phyloP scores from a whole-genome alignment of 2,329 filamentous ascomycete genomes.

The Monilinia polystroma region DNA sequence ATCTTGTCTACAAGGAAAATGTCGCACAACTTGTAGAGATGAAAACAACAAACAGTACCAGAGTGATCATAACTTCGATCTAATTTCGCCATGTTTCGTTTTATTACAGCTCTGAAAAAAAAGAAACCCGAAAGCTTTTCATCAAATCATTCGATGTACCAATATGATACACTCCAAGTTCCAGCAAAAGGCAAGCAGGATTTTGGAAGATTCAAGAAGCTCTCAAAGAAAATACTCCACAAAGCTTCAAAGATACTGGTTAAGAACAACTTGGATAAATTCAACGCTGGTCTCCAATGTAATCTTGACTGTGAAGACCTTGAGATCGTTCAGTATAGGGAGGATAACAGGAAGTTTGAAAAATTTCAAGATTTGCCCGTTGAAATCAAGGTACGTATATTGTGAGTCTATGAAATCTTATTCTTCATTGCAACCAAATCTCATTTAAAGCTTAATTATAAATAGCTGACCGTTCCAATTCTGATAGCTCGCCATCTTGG shows the following conservation, averaged over 20 bases:
- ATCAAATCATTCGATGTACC: too few relatives aligned
- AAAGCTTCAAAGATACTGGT: background rate
- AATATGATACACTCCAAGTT: background rate
- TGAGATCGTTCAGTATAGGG: too few relatives aligned
- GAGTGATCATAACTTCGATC: background rate
- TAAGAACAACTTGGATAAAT: background rate
- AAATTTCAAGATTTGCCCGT: constrained; percentile 3
- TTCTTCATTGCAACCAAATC: fast-evolving
- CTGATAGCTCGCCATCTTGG: background rate
- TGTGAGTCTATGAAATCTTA: fast-evolving
- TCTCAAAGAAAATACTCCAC: background rate
- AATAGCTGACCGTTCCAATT: background rate
- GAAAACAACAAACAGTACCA: background rate
- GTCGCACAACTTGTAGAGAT: too few relatives aligned
- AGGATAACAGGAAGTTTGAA: background rate
- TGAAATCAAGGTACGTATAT: background rate
- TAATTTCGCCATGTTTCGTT: background rate
- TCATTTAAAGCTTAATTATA: background rate
- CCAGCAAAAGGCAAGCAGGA: background rate
- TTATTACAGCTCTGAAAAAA: background rate
- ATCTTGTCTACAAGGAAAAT: background rate
- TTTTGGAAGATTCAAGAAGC: background rate
- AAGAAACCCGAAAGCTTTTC: background rate
- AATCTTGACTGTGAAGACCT: background rate
- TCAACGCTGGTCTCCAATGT: background rate